These are phyloP conservation scores for Termitomyces sp. DNA, from an alignment of 768 basidiomycete genomes.

Conservation along the genomic window DNA sequence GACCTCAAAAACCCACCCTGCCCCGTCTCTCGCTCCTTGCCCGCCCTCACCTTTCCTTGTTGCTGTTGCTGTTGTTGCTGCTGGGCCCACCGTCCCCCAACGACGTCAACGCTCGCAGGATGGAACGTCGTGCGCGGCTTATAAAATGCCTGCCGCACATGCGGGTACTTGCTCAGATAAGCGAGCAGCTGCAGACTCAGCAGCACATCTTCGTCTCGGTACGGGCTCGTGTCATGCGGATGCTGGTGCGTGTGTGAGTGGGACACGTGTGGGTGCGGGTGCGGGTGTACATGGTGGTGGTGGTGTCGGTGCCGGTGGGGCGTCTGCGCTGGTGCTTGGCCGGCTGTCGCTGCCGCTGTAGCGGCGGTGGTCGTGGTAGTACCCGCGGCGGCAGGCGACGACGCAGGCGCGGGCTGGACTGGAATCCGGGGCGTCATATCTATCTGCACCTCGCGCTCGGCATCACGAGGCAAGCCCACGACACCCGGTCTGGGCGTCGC, in stretches of 20 bases:
- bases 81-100: slow-evolving; percentile 25
- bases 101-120: slow-evolving; percentile 54
- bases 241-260: slow-evolving; percentile 7
- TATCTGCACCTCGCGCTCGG: neutral
- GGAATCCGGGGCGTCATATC: neutral
- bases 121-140: slow-evolving; percentile 81
- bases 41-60: neutral
- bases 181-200: slow-evolving; percentile 89
- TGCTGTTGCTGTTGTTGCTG: slow-evolving; percentile 10
- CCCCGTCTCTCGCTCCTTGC: neutral
- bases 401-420: neutral
- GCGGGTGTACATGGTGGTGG: neutral
- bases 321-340: neutral
- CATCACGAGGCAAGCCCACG: slow-evolving; percentile 41
- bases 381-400: neutral
- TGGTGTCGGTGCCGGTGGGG: neutral
- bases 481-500: slow-evolving; percentile 62
- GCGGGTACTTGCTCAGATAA: slow-evolving; percentile 96
- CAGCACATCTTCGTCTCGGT: slow-evolving; percentile 92
- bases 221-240: slow-evolving; percentile 51
- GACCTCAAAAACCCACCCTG: slow-evolving; percentile 9
- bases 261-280: neutral
- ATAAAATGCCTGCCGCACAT: slow-evolving; percentile 94
- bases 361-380: neutral
- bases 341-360: neutral